Evolutionary conservation across 257 asterid species (phyloP).

Genomic region (Ophiorrhiza pumila): DNA sequence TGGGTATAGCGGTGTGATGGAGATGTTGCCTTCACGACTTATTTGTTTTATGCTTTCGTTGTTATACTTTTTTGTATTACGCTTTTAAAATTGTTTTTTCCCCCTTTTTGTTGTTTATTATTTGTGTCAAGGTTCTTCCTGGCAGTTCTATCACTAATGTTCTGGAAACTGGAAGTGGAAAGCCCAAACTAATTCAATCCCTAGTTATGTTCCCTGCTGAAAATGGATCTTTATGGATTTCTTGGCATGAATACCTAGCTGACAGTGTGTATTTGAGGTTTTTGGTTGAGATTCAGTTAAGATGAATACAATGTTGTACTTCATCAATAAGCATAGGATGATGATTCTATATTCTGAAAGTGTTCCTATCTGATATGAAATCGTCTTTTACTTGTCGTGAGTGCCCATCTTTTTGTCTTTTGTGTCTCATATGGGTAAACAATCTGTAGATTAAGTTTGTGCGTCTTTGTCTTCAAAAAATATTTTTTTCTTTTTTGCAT

Average conservation of each 20-base stretch:
- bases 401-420: neutral
- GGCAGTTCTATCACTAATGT: neutral
- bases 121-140: neutral
- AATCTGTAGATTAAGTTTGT: neutral
- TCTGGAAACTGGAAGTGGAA: neutral
- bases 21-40: neutral
- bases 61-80: neutral
- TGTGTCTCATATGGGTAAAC: neutral
- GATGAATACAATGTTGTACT: neutral
- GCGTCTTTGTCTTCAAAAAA: neutral
- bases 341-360: neutral
- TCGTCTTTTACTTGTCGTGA: neutral
- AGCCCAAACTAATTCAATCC: neutral
- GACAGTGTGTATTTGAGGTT: neutral
- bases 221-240: neutral
- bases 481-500: no score
- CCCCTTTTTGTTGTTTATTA: no score
- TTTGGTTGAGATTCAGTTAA: neutral
- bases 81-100: no score
- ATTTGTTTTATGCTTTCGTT: neutral
- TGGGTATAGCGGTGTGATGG: neutral
- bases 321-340: neutral
- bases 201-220: neutral
- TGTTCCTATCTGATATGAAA: neutral
- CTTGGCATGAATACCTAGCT: neutral